Conservation (phyloP, 495 filamentous ascomycete genomes). For the Margaritispora aquatica region DNA sequence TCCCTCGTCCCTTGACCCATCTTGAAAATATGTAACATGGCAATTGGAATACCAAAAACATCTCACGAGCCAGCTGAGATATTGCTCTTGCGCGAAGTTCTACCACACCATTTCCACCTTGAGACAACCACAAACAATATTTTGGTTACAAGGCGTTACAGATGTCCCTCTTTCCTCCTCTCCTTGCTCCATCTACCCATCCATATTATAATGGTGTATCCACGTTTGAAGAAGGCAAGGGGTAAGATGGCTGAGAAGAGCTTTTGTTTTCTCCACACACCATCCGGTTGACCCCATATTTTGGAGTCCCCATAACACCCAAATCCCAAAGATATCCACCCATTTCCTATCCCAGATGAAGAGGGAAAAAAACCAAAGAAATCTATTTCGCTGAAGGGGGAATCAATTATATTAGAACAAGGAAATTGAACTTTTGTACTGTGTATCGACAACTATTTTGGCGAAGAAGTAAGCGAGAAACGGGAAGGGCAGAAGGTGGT, state of each 20-base stretch:
- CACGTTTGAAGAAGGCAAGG: too few relatives aligned
- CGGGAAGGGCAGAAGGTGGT: neutral
- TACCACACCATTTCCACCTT: neutral
- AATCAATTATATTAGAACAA: constrained; percentile 15
- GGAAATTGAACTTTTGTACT: too few relatives aligned
- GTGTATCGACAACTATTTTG: too few relatives aligned
- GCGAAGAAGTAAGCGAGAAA: too few relatives aligned
- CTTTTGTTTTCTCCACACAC: neutral
- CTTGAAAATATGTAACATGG: too few relatives aligned
- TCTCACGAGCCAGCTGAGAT: neutral
- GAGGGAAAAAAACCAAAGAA: constrained; percentile 15
- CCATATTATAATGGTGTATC: neutral
- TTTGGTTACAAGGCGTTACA: neutral
- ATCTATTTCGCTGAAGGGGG: constrained; percentile 24
- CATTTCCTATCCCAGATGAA: neutral
- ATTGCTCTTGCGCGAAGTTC: too few relatives aligned
- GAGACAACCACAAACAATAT: neutral
- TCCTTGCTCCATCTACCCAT: neutral
- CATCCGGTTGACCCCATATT: neutral
- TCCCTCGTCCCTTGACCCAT: neutral
- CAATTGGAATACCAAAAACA: too few relatives aligned
- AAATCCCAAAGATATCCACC: neutral
- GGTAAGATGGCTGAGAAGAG: neutral
- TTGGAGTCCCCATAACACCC: neutral
- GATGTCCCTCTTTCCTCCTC: neutral